phyloP scores from a whole-genome alignment of 2,329 filamentous ascomycete genomes.

The Penicillium sp. region DNA sequence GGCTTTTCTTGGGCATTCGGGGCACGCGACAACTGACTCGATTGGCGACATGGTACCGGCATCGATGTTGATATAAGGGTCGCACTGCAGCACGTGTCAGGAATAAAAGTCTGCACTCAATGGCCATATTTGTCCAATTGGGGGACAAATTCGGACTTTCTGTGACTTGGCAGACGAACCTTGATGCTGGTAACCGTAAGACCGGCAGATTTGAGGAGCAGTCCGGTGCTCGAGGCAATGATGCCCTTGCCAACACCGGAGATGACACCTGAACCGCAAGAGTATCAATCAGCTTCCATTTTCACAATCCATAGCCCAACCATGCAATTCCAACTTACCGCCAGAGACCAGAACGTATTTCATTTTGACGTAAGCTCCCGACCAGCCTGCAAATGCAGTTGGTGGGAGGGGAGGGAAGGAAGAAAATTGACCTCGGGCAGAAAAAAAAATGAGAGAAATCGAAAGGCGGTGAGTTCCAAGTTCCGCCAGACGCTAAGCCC shows the following conservation, averaged over 20 bases:
- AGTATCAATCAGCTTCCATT: conserved; percentile 6
- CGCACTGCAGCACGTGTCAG: conserved; percentile 20
- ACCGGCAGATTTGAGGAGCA: conserved; percentile 27
- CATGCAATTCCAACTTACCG: conserved; percentile 46
- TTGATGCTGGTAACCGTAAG: conserved; percentile 29
- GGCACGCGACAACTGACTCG: conserved; percentile 16
- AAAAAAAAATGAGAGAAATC: conserved; percentile 5
- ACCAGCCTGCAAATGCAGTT: conserved; percentile 5
- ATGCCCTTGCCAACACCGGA: conserved; percentile 56
- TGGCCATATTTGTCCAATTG: no score
- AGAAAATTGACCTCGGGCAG: neutral
- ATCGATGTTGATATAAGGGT: conserved; percentile 71
- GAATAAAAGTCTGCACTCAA: no score
- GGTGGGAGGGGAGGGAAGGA: conserved; percentile 3
- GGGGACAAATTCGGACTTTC: no score
- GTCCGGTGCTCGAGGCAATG: conserved; percentile 51
- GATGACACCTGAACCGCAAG: conserved; percentile 36
- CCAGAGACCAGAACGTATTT: conserved; percentile 77
- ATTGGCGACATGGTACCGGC: conserved; percentile 57
- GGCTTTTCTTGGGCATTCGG: neutral
- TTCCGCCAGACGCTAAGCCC: conserved; percentile 3
- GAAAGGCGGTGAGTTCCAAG: conserved; percentile 1
- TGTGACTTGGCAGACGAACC: conserved; percentile 10
- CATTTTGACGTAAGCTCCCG: conserved; percentile 48
- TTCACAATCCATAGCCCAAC: neutral